Base-by-base conservation (phyloP, 768 basidiomycete species). In the Leucocoprinus sp. region DNA sequence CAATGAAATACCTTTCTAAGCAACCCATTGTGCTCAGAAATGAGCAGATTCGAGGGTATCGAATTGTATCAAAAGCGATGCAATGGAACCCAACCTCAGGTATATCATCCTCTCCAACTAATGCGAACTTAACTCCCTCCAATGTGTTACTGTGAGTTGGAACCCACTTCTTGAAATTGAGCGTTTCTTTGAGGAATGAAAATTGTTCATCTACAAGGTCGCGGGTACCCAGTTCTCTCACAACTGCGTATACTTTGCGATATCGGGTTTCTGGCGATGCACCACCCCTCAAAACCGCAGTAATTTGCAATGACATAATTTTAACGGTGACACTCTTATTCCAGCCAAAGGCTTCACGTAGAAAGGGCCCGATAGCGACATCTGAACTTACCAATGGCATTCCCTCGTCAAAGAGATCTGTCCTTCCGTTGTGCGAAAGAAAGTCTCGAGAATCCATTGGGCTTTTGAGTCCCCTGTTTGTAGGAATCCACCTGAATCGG, bases 351-450 rank as follows among this genome's bases (percentile, higher is more conserved):
- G 55, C 55, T 3, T 37, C 43, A 8, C 54, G 60, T 19, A 74
- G 50, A 0, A 63, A 59, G 5, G 53, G 31, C 2, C 64, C 59
- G 7, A 67, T 40, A 4, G 35, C 45, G 11, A 63, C 46, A 17
- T 34, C 27, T 5, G 49, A 29, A 24, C 62, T 59, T 26, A 72
- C 54, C 0, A 63, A 50, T 1, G 59, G 50, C 27, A 74, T 52
- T 1, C 72, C 70, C 24, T 60, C 50, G 42, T 74, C 68, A 41
- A 70, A 74, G 2, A 75, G 57, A 33, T 55, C 49, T 15, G 39
- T 47, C 9, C 48, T 44, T 3, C 43, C 53, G 37, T 49, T 51
- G 11, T 39, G 57, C 15, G 55, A 40, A 1, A 8, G 49, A 17
- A 21, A 24, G 34, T 65, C 64, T 9, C 58, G 55, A 50, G 68